Evolutionary conservation across 2,329 filamentous ascomycete species (phyloP), one percentile per base, ranked within the genome.

Genomic region (Didymosphaeria variabile): DNA sequence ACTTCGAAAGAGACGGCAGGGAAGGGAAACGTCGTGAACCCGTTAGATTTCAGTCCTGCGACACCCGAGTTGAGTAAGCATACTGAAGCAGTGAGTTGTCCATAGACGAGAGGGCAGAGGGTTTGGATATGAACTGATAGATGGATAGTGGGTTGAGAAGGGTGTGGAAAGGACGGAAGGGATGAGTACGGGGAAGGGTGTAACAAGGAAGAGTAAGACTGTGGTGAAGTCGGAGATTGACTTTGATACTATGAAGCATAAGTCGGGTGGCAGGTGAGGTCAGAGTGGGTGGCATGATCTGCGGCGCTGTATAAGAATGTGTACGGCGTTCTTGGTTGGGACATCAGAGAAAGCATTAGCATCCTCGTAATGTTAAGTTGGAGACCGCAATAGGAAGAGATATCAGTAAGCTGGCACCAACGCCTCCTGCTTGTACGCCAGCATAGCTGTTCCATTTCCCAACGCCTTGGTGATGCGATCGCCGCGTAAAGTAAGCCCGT

Each of bases 11-110:
- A 13, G 12, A 52, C 13, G 7, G 65, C 65, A 1, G 65, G 65
- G 5, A 63, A 56, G 29, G 61, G 63, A 5, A 65, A 65, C 26
- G 55, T 57, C 7, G 55, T 67, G 13, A 67, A 64, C 58, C 65
- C 63, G 12, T 46, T 67, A 0, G 62, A 67, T 40, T 31, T 63
- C 9, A 55, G 47, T 5, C 64, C 66, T 19, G 64, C 64, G n/a
- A 50, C 57, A 12, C 63, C 58, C 6, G 62, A 65, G 56, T 17
- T 64, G 15, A 57, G 23, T n/a, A 1, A 44, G 8, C 3, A 5
- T 17, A 19, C 29, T 12, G 38, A 32, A 15, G 26, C 51, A 26
- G 51, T 54, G 38, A 57, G 44, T 57, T 21, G 26, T 29, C 1
- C 6, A 29, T 40, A 9, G 17, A 63, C 29, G 40, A 36, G 34